Evolutionary conservation across 73 alveolate genomes (phyloP).

Genomic region (Tetrahymena thermophila): DNA sequence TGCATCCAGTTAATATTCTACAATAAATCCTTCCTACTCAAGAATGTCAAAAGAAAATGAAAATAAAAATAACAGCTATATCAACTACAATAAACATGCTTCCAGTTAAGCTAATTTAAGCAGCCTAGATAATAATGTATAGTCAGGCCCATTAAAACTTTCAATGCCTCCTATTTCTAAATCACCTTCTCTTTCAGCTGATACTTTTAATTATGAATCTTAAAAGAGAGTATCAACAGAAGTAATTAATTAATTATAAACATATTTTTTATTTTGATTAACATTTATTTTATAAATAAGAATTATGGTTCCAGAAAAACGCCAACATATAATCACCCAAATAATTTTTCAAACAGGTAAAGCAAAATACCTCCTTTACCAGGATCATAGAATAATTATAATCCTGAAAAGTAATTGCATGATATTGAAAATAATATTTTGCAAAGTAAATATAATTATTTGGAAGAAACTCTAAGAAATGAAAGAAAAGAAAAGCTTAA

Average conservation of each 20-base stretch:
- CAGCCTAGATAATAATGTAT: neutral
- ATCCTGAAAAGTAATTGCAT: neutral
- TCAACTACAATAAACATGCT: neutral
- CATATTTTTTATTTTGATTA: neutral
- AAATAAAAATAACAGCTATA: neutral
- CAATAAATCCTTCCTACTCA: neutral
- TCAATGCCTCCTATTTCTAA: neutral
- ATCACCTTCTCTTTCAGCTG: neutral
- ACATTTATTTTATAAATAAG: neutral
- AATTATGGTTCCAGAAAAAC: neutral
- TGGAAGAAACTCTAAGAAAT: neutral
- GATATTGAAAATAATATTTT: neutral
- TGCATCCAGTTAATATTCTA: neutral
- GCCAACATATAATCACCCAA: neutral
- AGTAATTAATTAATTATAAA: neutral
- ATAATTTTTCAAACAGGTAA: neutral
- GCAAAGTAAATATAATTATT: neutral
- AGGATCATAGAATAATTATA: neutral
- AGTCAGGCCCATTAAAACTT: neutral
- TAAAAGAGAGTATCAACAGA: neutral
- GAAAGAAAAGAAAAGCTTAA: neutral
- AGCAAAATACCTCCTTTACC: neutral
- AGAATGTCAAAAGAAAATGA: neutral
- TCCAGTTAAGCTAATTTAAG: neutral
- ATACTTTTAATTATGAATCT: neutral